Base-by-base conservation (phyloP, 352 stramenopile species). In the Globisporangium spiculum region DNA sequence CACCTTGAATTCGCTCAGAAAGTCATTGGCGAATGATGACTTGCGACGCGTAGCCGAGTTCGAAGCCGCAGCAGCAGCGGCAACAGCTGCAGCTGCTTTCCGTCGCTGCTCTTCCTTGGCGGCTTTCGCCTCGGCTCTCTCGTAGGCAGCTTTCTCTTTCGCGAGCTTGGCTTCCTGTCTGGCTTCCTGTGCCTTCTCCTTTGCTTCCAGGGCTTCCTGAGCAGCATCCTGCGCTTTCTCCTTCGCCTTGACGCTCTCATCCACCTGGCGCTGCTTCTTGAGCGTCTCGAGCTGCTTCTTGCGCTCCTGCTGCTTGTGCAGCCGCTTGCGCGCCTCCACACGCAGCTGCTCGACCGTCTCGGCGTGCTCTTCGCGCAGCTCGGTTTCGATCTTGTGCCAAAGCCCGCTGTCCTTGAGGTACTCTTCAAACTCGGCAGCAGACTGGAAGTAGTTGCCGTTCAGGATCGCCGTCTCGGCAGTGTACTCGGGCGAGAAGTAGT, bases 401-500 rank as follows among this genome's bases (percentile, higher is more conserved):
- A 78, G 64, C 1, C 84, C 81, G 46, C 74, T 89, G 1, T 78
- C 71, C 44, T 90, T 86, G 12, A 93, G 66, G 57, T 78, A 92
- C 41, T 80, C 65, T 50, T 92, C 82, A 0, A 93, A 76, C 16
- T 81, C 74, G 0, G 79, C 83, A 5, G 75, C 53, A 1, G 83
- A 92, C 48, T 81, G 82, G 70, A 92, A 93, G 55, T 82, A 92
- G 69, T 91, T 91, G 52, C 76, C 68, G 63, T 81, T 80, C 9
- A 83, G 22, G 44, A 83, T 73, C 22, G 86, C 80, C 4, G 64
- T 91, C 8, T 78, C 74, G 12, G 82, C 72, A 14, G 76, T 86
- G 75, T 86, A 91, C 8, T 76, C 77, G 2, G 86, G 86, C 30
- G 83, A 83, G 48, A 93, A 93, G 77, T 93, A 93, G 66, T 93